Percentiles rank a stretch among this genome's conserved stretches.
Conservation (phyloP, 2,329 filamentous ascomycete species). For the Fusarium nurragi region DNA sequence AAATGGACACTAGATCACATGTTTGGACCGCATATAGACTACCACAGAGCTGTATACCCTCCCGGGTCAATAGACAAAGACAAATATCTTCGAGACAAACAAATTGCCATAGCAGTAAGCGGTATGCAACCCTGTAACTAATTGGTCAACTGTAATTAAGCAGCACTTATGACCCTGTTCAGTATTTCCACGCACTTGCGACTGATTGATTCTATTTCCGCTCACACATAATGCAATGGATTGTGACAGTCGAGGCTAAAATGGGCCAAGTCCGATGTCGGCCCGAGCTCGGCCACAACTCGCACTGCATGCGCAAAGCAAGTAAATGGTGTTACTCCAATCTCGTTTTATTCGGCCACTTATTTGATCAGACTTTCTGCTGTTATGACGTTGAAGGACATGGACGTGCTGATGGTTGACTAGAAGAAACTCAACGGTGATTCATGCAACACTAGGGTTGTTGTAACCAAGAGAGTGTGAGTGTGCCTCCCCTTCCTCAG, state of each 20-base stretch:
- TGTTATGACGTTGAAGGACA: no score
- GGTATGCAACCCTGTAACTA: neutral
- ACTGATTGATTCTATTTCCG: neutral
- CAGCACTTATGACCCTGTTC: fast-evolving
- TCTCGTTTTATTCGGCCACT: neutral
- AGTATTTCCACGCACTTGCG: neutral
- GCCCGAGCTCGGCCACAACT: conserved; percentile 12
- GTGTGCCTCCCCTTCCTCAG: no score
- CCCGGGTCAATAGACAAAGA: conserved; percentile 1
- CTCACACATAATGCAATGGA: neutral
- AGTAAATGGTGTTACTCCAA: neutral
- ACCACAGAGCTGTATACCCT: neutral
- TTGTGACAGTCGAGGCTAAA: neutral
- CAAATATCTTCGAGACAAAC: neutral
- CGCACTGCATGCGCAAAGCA: neutral
- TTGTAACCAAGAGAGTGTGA: no score
- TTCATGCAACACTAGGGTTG: no score
- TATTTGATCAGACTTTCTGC: neutral
- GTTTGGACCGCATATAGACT: neutral
- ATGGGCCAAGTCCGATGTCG: conserved; percentile 6
- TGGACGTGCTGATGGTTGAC: no score
- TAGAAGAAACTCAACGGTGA: no score
- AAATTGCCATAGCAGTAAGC: neutral
- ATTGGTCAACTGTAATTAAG: neutral
- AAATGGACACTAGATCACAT: conserved; percentile 4